Conservation (phyloP, 257 asterid genomes). For the Solanum habrochaites region DNA sequence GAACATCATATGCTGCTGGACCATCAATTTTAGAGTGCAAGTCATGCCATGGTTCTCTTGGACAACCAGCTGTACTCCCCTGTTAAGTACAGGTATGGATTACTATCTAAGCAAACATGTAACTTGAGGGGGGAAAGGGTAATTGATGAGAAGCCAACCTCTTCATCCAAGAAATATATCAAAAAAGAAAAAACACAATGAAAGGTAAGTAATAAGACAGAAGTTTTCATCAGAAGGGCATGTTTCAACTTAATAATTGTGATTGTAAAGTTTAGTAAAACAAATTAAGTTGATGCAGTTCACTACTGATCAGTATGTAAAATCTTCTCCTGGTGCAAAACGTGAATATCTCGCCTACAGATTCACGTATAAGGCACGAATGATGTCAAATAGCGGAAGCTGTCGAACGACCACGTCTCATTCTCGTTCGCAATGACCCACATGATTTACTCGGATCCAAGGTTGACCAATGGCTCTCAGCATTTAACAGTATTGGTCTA, state of each 20-base stretch:
- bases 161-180: not conserved
- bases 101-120: not conserved
- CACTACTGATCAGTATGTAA: not conserved
- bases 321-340: not conserved
- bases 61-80: constrained; percentile 75
- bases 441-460: too few species aligned
- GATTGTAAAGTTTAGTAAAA: not conserved
- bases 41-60: constrained; percentile 99
- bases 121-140: not conserved
- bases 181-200: not conserved
- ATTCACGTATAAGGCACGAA: not conserved
- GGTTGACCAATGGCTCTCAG: not conserved
- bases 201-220: not conserved
- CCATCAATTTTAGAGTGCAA: constrained; percentile 92
- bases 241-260: not conserved
- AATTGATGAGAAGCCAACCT: not conserved
- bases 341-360: too few species aligned
- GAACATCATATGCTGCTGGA: constrained; percentile 95
- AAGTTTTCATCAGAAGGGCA: not conserved
- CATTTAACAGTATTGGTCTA: not conserved
- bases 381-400: not conserved
- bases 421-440: too few species aligned
- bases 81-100: constrained; percentile 13
- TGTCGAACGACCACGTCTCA: not conserved
- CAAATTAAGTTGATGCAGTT: not conserved